Percentiles rank a stretch among this genome's conserved stretches.
Evolutionary conservation across 2,329 filamentous ascomycete genomes (phyloP).

Genomic region (Diaporthe sp.): DNA sequence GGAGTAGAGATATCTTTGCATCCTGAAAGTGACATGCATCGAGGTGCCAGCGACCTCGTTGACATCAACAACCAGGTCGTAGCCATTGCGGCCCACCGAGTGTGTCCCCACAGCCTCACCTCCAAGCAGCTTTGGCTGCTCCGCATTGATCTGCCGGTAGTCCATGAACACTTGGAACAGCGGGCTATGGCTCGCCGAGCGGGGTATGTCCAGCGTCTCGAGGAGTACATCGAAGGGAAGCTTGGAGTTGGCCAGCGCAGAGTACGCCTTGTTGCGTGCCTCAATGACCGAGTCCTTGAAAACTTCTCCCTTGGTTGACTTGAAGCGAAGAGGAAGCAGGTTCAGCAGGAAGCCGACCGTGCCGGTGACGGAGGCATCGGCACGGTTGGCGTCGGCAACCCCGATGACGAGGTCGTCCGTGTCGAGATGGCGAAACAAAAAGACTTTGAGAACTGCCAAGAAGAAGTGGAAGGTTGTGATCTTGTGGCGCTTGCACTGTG

Average conservation of each 20-base stretch:
- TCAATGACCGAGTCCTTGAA: conserved; percentile 51
- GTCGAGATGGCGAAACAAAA: conserved; percentile 53
- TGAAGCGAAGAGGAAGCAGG: conserved; percentile 60
- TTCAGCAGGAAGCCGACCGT: conserved; percentile 64
- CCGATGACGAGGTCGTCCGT: conserved; percentile 60
- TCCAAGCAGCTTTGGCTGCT: conserved; percentile 43
- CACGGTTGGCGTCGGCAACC: conserved; percentile 60
- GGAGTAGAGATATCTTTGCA: conserved; percentile 51
- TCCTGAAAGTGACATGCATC: conserved; percentile 43
- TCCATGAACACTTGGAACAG: conserved; percentile 62
- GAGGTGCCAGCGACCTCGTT: conserved; percentile 48
- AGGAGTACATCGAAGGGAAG: conserved; percentile 65
- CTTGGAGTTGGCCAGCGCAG: conserved; percentile 56
- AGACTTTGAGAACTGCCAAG: conserved; percentile 55
- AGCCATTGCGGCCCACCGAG: conserved; percentile 42
- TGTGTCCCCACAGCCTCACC: conserved; percentile 35
- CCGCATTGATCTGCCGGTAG: conserved; percentile 47
- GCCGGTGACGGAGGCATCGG: conserved; percentile 48
- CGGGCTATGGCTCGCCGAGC: conserved; percentile 56
- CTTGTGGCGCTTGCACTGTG: conserved; percentile 23
- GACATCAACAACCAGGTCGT: conserved; percentile 54
- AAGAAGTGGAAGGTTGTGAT: conserved; percentile 59
- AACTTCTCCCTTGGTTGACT: conserved; percentile 40
- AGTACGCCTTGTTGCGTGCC: conserved; percentile 46
- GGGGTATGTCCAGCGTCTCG: conserved; percentile 54